Base-by-base conservation (phyloP, 495 filamentous ascomycete species). In the Trichoderma orchidacearum region DNA sequence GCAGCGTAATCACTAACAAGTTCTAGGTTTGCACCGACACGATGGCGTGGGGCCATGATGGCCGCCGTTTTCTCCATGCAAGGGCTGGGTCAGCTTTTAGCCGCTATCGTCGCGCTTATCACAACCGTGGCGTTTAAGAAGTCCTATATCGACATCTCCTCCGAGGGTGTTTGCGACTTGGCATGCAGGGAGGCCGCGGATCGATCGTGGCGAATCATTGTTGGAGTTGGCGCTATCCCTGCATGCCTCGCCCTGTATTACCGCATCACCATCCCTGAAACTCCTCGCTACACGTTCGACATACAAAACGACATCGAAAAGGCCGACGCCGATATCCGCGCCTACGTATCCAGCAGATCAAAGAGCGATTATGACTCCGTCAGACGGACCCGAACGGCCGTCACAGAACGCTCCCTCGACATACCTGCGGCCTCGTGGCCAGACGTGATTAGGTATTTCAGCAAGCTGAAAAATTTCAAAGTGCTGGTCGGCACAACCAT, bases 11-110 rank as follows among this genome's bases (percentile, higher is more conserved):
- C 41, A 48, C 41, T 48, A 48, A 48, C 41, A 25, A 9, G 23
- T 30, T 56, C 7, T 62, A 84, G 80, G 67, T 90, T 89, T 65
- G 87, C 87, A 21, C 89, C 85, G 4, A 91, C 86, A 51, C 85
- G 88, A 65, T 89, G 85, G 84, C 77, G 89, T 55, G 89, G 89
- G 53, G 85, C 84, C 50, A 92, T 95, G 89, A 89, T 95, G 85
- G 87, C 80, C 13, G 77, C 85, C 6, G 88, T 95, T 32, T 93
- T 95, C 63, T 84, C 86, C 30, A 92, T 91, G 84, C 89, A 93
- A 64, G 87, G 87, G 34, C 76, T 89, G 56, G 89, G 89, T 50
- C 77, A 90, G 64, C 75, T 91, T 52, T 74, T 73, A 5, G 86
- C 84, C 36, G 85, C 86, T 1, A 70, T 92, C 7, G 74, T 90